Evolutionary conservation across 2,329 filamentous ascomycete species (phyloP).

Genomic region (Rhexocercosporidium sp.): DNA sequence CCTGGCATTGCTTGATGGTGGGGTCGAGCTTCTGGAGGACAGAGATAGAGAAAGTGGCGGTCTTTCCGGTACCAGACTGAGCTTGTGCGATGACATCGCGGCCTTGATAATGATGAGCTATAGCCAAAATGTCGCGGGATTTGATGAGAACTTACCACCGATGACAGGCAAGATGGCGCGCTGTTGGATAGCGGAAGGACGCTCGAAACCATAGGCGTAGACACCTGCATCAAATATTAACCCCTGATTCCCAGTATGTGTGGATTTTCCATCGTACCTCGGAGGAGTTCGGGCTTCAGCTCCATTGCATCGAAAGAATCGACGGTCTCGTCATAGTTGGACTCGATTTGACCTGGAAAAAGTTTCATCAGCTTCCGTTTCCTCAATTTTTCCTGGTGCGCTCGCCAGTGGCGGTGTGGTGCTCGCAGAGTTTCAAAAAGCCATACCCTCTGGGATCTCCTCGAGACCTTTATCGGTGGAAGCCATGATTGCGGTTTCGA

Average conservation of each 20-base stretch:
- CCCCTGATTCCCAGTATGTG: slow-evolving; percentile 15
- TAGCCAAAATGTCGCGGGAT: slow-evolving; percentile 6
- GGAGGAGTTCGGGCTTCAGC: slow-evolving; percentile 95
- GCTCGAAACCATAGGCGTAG: slow-evolving; percentile 99
- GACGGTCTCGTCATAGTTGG: slow-evolving; percentile 99
- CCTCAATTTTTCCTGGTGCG: slow-evolving; percentile 13
- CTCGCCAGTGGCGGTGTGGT: slow-evolving; percentile 34
- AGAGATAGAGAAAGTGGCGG: slow-evolving; percentile 98
- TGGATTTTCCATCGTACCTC: slow-evolving; percentile 63
- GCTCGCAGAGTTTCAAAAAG: slow-evolving; percentile 24
- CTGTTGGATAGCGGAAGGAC: slow-evolving; percentile 99
- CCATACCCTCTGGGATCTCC: slow-evolving; percentile 92
- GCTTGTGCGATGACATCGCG: slow-evolving; percentile 99
- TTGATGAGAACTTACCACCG: slow-evolving; percentile 73
- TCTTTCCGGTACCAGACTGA: slow-evolving; percentile 99
- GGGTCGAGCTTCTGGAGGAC: slow-evolving; percentile 98
- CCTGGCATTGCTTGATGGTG: slow-evolving; percentile 95
- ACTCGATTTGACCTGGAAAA: slow-evolving; percentile 91
- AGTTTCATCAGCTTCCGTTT: slow-evolving; percentile 33
- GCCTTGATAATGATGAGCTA: slow-evolving; percentile 55
- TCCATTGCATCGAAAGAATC: slow-evolving; percentile 99
- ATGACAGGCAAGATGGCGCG: slow-evolving; percentile 99
- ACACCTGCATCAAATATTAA: slow-evolving; percentile 60
- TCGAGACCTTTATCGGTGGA: slow-evolving; percentile 92
- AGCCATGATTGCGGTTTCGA: slow-evolving; percentile 90